Evolutionary conservation across 345 rosid genomes (phyloP), one percentile per base, ranked within the genome.

Genomic region (Arabis hirsuta): DNA sequence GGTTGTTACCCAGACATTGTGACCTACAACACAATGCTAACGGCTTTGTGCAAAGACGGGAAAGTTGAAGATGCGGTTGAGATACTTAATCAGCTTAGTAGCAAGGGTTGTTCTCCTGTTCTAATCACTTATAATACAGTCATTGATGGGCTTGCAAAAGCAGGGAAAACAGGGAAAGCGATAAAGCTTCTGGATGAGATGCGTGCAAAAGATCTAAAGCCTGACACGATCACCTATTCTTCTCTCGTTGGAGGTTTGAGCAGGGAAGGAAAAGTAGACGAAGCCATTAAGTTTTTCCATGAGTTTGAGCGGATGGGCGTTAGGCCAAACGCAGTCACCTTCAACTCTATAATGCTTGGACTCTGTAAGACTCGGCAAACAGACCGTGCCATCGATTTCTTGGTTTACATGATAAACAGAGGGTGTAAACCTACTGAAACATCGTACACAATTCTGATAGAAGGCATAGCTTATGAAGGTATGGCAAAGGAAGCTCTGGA

Each of bases 1-100:
- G 96, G 94, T 6, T 94, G 95, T 77, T 87, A 89, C 72, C 98
- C 98, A 5, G 92, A 94, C 75, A 91, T 90, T 56, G 97, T 94
- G 61, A 89, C 97, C 12, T 94, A 94, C 67, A 94, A 90, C 80
- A 90, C 94, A 45, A 72, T 94, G 82, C 79, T 94, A 4, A 84
- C 91, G 12, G 98, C 92, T 58, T 74, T 94, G 53, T 87, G 92
- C 81, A 91, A 84, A 80, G 97, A 87, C 46, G 96, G 92, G 56
- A 91, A 89, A 74, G 92, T 94, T 44, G 95, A 89, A 59, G 82
- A 76, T 62, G 98, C 98, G 4, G 88, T 94, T 57, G 97, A 90
- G 85, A 66, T 94, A 60, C 89, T 94, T 46, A 82, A 86, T 82
- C 97, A 90, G 76, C 83, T 90, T 43, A 82, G 84, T 56, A 79